Evolutionary conservation across 352 stramenopile species (phyloP).

Genomic region (Pythium scleroteichum): DNA sequence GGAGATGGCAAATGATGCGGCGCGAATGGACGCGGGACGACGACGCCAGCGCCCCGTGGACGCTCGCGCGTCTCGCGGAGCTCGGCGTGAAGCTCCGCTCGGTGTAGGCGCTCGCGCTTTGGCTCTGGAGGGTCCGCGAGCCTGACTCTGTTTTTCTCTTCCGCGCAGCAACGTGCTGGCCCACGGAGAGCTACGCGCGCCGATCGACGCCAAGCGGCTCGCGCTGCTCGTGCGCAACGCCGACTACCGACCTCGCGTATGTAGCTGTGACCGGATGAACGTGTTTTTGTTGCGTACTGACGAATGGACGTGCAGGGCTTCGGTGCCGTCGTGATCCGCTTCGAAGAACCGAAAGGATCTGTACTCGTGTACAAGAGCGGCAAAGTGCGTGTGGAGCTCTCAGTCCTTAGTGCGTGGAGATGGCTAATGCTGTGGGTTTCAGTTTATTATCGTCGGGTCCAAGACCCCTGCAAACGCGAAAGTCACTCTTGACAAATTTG

Average conservation of each 20-base stretch:
- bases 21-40: neutral
- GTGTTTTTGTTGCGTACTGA: neutral
- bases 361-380: slow-evolving; percentile 65
- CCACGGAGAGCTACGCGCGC: slow-evolving; percentile 52
- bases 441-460: slow-evolving; percentile 70
- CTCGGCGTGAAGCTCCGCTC: slow-evolving; percentile 57
- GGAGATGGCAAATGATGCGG: slow-evolving; percentile 11
- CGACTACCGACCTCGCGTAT: slow-evolving; percentile 61
- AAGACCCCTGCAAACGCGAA: slow-evolving; percentile 41
- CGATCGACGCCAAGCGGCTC: slow-evolving; percentile 62
- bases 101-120: slow-evolving; percentile 40
- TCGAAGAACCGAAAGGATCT: slow-evolving; percentile 53
- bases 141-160: neutral
- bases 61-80: slow-evolving; percentile 40
- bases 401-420: neutral
- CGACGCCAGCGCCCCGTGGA: slow-evolving; percentile 31
- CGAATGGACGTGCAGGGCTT: slow-evolving; percentile 42
- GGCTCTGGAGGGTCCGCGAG: neutral
- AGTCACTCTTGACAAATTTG: slow-evolving; percentile 54
- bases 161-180: slow-evolving; percentile 60
- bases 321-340: slow-evolving; percentile 65
- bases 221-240: slow-evolving; percentile 71
- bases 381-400: slow-evolving; percentile 37
- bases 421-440: neutral
- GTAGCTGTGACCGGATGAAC: neutral